phyloP scores from a whole-genome alignment of 2,329 filamentous ascomycete genomes.

The Xylogone sp. region DNA sequence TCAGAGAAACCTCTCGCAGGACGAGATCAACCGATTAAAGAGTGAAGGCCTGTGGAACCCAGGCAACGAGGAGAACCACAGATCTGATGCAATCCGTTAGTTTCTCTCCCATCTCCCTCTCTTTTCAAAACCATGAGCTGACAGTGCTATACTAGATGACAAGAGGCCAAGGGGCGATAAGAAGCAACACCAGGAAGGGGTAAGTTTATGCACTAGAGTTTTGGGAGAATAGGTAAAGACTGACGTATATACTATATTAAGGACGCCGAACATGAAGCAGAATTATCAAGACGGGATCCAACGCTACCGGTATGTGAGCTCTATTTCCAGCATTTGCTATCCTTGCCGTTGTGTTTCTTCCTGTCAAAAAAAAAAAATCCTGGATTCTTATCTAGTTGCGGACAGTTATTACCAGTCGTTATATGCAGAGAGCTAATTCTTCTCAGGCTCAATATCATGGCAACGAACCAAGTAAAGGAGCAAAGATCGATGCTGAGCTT shows the following conservation, averaged over 20 bases:
- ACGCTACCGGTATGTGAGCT: conserved; percentile 47
- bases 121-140: conserved; percentile 1
- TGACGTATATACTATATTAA: not conserved
- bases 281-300: conserved; percentile 40
- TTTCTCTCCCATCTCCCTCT: too few relatives aligned
- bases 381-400: too few relatives aligned
- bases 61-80: conserved; percentile 67
- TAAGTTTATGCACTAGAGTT: conserved; percentile 10
- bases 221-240: not conserved
- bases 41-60: conserved; percentile 63
- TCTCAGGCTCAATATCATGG: conserved; percentile 59
- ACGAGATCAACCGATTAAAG: conserved; percentile 43
- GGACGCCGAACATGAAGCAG: not conserved
- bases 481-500: conserved; percentile 67
- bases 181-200: conserved; percentile 57
- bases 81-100: conserved; percentile 68
- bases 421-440: conserved; percentile 1
- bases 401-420: too few relatives aligned
- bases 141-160: conserved; percentile 51
- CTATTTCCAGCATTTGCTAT: not conserved
- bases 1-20: conserved; percentile 61
- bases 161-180: conserved; percentile 69
- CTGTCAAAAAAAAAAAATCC: too few relatives aligned
- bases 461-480: conserved; percentile 69
- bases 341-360: too few relatives aligned